Evolutionary conservation across 1,284 basidiomycete genomes (phyloP).

Genomic region (Ceratobasidium theobromae): DNA sequence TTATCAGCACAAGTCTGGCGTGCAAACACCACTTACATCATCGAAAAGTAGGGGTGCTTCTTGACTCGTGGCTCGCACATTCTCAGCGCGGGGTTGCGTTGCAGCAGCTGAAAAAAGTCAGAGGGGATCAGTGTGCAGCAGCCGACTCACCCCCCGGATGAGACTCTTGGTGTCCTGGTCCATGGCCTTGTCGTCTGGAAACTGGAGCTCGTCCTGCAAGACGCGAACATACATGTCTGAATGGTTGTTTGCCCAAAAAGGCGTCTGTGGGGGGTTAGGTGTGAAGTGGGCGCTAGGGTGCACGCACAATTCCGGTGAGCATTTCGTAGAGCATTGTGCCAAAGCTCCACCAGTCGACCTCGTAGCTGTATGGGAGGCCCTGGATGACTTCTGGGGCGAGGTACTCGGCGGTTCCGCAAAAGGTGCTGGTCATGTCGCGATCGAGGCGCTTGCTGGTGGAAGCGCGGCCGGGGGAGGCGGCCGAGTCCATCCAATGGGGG

Average conservation of each 20-base stretch:
- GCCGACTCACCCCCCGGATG: constrained; percentile 86
- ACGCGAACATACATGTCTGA: constrained; percentile 93
- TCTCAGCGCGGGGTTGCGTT: constrained; percentile 86
- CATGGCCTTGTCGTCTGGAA: constrained; percentile 86
- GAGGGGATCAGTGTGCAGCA: too few species aligned
- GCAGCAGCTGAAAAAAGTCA: constrained; percentile 63
- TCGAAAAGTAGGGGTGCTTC: constrained; percentile 91
- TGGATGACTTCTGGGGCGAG: constrained; percentile 93
- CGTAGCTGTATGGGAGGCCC: constrained; percentile 86
- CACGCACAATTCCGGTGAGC: constrained; percentile 81
- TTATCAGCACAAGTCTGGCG: not conserved
- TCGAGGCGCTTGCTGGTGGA: constrained; percentile 25
- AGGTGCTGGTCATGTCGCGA: constrained; percentile 72
- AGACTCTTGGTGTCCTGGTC: constrained; percentile 94
- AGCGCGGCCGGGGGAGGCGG: constrained; percentile 19
- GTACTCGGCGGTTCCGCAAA: constrained; percentile 92
- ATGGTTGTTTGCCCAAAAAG: constrained; percentile 92
- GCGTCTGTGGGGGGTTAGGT: constrained; percentile 61
- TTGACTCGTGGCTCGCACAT: constrained; percentile 93
- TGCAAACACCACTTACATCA: constrained; percentile 68
- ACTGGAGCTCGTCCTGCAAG: constrained; percentile 82
- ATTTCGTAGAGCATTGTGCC: constrained; percentile 98
- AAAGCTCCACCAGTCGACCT: constrained; percentile 97
- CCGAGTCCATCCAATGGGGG: constrained; percentile 69
- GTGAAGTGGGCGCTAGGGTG: constrained; percentile 8